These are phyloP conservation scores for Chaetomium fimeti DNA, from an alignment of 495 filamentous ascomycete genomes.

Conservation along the genomic window DNA sequence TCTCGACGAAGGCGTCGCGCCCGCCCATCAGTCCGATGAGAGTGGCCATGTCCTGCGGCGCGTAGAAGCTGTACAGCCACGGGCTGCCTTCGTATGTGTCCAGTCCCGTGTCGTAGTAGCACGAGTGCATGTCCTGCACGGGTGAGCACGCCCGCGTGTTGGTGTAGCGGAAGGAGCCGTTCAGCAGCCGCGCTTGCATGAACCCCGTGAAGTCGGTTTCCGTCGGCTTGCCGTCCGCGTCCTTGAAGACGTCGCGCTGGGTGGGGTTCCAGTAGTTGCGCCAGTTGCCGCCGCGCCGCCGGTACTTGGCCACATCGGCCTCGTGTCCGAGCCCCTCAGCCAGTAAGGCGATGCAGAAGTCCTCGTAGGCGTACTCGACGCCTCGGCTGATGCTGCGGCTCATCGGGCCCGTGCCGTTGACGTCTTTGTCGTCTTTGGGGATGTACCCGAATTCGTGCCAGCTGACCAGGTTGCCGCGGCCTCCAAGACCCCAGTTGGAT, in stretches of 20 bases:
- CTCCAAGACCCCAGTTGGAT: conserved; percentile 59
- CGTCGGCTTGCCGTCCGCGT: conserved; percentile 19
- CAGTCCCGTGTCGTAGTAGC: conserved; percentile 57
- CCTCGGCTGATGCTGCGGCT: conserved; percentile 65
- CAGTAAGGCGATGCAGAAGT: conserved; percentile 59
- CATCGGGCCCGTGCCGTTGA: conserved; percentile 56
- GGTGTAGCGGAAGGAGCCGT: conserved; percentile 66
- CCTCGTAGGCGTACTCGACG: conserved; percentile 73
- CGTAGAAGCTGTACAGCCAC: conserved; percentile 72
- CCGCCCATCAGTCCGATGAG: conserved; percentile 62
- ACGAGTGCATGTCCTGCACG: conserved; percentile 43
- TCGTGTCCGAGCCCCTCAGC: conserved; percentile 53
- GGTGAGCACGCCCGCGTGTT: conserved; percentile 64
- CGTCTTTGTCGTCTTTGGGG: conserved; percentile 59
- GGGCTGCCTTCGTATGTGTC: conserved; percentile 70
- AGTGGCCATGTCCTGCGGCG: conserved; percentile 66
- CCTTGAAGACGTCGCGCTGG: conserved; percentile 40
- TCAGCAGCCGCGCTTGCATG: conserved; percentile 60
- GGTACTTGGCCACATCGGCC: conserved; percentile 55
- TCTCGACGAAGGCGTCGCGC: conserved; percentile 52
- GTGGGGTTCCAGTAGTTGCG: conserved; percentile 52
- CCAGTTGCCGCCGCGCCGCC: conserved; percentile 57
- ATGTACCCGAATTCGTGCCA: conserved; percentile 65
- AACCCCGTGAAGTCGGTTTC: conserved; percentile 61
- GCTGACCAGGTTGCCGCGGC: conserved; percentile 61